Base-by-base conservation (phyloP, 163 green algal genomes). In the Scenedesmus sp. region DNA sequence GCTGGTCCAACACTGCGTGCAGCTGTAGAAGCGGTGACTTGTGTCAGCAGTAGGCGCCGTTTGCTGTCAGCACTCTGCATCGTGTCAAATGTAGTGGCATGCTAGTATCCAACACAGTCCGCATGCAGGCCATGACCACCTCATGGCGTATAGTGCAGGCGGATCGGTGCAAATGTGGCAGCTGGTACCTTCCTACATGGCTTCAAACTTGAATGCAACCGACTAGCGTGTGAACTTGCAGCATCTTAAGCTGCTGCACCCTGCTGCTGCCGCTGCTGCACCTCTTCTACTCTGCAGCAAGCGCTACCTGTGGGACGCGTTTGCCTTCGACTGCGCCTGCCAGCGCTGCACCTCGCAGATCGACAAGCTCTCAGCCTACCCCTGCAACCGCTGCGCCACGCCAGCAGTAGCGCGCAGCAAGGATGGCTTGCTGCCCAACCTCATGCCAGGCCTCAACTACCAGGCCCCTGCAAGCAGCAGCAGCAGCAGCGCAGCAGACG, bases 311-410 rank as follows among this genome's bases (percentile, higher is more conserved):
- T 26, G 56, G 46, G 67, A 91, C 1, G 16, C 15, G 10, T 91
- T 91, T 66, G 57, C 67, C 4, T 91, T 91, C 34, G 23, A 46
- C 2, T 91, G 87, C 55, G 67, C 56, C 18, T 91, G 87, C 73
- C 20, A 60, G 15, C 87, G 87, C 87, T 91, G 87, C 57, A 56
- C 70, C 13, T 8, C 55, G 4, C 55, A 84, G 52, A 13, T 85
- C 3, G 87, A 91, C 73, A 85, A 91, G 70, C 87, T 85, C 52
- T 84, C 70, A 10, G 77, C 76, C 2, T 9, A 86, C 7, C 87
- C 87, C 20, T 91, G 87, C 73, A 59, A 34, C 10, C 20, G 54
- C 20, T 91, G 87, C 55, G 46, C 87, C n/a, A 57, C 70, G 15
- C 20, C n/a, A 26, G 87, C 81, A 52, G 46, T n/a, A 13, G 15